These are phyloP conservation scores for Eremochloa ophiuroides DNA, from an alignment of 176 grass and related monocot genomes.

Conservation along the genomic window DNA sequence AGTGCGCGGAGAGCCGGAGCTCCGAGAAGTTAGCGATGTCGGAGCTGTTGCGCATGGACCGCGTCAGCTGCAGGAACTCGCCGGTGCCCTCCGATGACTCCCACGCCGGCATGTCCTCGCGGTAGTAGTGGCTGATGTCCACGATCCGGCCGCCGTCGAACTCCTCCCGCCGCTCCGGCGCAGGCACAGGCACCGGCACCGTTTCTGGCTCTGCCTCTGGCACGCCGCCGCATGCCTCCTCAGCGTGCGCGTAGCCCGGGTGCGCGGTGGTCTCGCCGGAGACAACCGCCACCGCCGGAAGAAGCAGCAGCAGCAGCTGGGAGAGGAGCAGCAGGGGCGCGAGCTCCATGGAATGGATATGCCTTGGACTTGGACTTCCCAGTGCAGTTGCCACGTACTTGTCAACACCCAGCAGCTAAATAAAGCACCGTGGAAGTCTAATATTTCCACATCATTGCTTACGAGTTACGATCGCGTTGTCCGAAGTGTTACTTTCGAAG, in stretches of 20 bases:
- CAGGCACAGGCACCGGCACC: background rate
- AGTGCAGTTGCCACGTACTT: background rate
- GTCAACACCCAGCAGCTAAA: background rate
- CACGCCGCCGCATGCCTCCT: conserved; percentile 1
- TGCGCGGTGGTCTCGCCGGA: background rate
- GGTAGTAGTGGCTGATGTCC: conserved; percentile 82
- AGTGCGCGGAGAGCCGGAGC: conserved; percentile 60
- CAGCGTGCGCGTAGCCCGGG: conserved; percentile 10
- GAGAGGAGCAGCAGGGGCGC: background rate
- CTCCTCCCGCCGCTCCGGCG: conserved; percentile 45
- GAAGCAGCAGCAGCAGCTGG: conserved; percentile 13
- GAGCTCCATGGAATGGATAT: conserved; percentile 30
- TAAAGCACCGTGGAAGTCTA: background rate
- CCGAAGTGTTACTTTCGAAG: no score
- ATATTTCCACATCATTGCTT: background rate
- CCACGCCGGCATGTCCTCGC: conserved; percentile 66
- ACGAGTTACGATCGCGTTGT: background rate
- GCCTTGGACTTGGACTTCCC: background rate
- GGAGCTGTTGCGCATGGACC: conserved; percentile 68
- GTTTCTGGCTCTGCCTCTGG: background rate
- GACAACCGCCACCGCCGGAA: background rate
- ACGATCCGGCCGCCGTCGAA: conserved; percentile 56
- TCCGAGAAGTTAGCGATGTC: conserved; percentile 69
- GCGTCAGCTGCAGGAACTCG: conserved; percentile 52
- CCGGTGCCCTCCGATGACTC: conserved; percentile 50